Evolutionary conservation across 257 asterid genomes (phyloP).

Genomic region (Solanum gracilifrons): DNA sequence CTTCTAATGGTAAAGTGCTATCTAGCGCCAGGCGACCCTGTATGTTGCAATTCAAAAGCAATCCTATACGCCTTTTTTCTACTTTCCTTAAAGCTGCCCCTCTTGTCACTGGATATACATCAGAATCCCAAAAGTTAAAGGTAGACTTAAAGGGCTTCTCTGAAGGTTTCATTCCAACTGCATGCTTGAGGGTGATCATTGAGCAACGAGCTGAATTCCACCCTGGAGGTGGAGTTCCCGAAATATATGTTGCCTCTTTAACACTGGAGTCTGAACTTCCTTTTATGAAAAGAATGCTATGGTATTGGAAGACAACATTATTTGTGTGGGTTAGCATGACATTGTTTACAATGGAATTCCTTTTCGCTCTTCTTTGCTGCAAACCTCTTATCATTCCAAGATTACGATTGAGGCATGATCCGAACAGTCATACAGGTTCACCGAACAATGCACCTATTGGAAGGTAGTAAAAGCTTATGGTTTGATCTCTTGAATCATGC

Average conservation of each 20-base stretch:
- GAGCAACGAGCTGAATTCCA: constrained; percentile 74
- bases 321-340: constrained; percentile 76
- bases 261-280: constrained; percentile 70
- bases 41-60: constrained; percentile 67
- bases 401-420: constrained; percentile 30
- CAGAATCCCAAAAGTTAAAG: constrained; percentile 64
- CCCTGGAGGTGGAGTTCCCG: constrained; percentile 72
- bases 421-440: constrained; percentile 12
- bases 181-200: constrained; percentile 51
- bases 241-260: constrained; percentile 57
- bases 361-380: constrained; percentile 63
- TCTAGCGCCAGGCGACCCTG: constrained; percentile 57
- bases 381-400: constrained; percentile 52
- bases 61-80: constrained; percentile 47
- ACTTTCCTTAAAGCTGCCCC: constrained; percentile 66
- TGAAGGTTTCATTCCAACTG: constrained; percentile 57
- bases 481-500: background rate
- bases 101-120: constrained; percentile 53
- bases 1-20: constrained; percentile 40
- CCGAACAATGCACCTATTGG: constrained; percentile 4
- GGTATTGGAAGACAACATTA: constrained; percentile 77
- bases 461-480: constrained; percentile 4
- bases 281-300: constrained; percentile 34
- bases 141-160: constrained; percentile 39
- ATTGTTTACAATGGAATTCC: constrained; percentile 46